Conservation (phyloP, 2,329 filamentous ascomycete genomes). For the Stylonectria norvegica region DNA sequence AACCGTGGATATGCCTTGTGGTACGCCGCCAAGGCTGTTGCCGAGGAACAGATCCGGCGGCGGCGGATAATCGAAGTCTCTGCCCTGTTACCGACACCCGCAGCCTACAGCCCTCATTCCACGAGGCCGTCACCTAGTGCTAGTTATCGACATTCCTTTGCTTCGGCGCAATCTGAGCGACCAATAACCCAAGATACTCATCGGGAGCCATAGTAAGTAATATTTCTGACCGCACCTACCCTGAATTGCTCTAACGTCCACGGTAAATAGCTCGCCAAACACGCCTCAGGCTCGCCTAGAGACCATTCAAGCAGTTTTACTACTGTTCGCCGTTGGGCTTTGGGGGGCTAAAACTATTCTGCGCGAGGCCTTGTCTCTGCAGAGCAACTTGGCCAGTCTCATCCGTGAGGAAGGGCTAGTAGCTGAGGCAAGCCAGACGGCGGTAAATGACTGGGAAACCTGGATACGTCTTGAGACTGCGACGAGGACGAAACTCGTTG, state of each 20-base stretch:
- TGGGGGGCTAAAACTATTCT: constrained; percentile 61
- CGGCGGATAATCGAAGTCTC: constrained; percentile 56
- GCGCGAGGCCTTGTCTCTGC: constrained; percentile 56
- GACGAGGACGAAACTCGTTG: constrained; percentile 57
- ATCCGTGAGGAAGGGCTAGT: constrained; percentile 57
- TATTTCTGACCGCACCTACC: background rate
- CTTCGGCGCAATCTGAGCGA: constrained; percentile 55
- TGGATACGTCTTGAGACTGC: constrained; percentile 57
- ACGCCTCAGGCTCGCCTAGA: constrained; percentile 58
- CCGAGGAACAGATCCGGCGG: constrained; percentile 56
- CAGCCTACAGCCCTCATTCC: constrained; percentile 58
- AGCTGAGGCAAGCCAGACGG: constrained; percentile 45
- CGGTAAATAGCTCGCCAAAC: constrained; percentile 49
- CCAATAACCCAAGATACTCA: constrained; percentile 57
- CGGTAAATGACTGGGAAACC: constrained; percentile 52
- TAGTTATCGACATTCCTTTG: constrained; percentile 56
- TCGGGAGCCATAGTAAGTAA: constrained; percentile 55
- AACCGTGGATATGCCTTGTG: constrained; percentile 57
- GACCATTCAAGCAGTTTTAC: constrained; percentile 61
- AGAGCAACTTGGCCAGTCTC: constrained; percentile 55
- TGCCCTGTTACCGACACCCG: constrained; percentile 52
- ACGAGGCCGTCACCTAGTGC: constrained; percentile 57
- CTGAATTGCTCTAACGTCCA: background rate
- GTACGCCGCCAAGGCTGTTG: constrained; percentile 58
- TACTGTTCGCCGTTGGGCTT: constrained; percentile 58